A percentile compares a stretch with the other conserved stretches of the same genome.
These are phyloP conservation scores for Pythium sukuiense DNA, from an alignment of 352 stramenopile genomes.

Conservation along the genomic window DNA sequence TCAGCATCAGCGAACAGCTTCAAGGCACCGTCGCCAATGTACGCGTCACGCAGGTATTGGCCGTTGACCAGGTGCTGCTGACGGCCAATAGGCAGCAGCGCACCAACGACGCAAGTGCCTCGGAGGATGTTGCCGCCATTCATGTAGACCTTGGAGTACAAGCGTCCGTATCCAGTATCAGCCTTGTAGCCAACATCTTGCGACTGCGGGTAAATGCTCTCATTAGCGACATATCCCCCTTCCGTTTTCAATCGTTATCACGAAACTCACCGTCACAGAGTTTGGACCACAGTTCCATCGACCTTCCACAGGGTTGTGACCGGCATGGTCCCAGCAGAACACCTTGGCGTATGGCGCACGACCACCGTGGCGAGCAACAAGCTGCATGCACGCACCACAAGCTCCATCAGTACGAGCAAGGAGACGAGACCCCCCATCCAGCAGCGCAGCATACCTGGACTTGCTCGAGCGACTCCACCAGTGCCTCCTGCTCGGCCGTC, in stretches of 20 bases:
- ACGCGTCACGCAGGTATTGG: constrained; percentile 60
- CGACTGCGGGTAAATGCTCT: constrained; percentile 36
- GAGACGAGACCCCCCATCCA: not conserved
- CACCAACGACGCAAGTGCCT: constrained; percentile 72
- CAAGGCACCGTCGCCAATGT: constrained; percentile 66
- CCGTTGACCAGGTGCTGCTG: constrained; percentile 80
- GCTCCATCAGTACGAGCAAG: not conserved
- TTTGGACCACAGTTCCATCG: constrained; percentile 73
- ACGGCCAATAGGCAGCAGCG: constrained; percentile 68
- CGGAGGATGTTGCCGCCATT: constrained; percentile 74
- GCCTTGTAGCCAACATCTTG: constrained; percentile 64
- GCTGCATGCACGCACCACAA: constrained; percentile 23
- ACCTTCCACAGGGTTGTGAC: constrained; percentile 72
- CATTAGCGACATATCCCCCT: not conserved
- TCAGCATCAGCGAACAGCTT: constrained; percentile 72
- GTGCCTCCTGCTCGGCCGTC: constrained; percentile 46
- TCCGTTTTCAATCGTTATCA: not conserved
- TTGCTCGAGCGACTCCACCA: constrained; percentile 77
- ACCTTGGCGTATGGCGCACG: constrained; percentile 69
- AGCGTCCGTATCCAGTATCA: constrained; percentile 56
- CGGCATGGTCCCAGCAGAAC: constrained; percentile 75
- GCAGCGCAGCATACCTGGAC: constrained; percentile 54
- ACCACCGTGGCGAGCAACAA: constrained; percentile 77
- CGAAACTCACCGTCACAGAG: constrained; percentile 62
- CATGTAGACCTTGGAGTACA: constrained; percentile 84